These are phyloP conservation scores for Chrysopogon serrulatus DNA, from an alignment of 176 grass and related monocot species.

Conservation along the genomic window DNA sequence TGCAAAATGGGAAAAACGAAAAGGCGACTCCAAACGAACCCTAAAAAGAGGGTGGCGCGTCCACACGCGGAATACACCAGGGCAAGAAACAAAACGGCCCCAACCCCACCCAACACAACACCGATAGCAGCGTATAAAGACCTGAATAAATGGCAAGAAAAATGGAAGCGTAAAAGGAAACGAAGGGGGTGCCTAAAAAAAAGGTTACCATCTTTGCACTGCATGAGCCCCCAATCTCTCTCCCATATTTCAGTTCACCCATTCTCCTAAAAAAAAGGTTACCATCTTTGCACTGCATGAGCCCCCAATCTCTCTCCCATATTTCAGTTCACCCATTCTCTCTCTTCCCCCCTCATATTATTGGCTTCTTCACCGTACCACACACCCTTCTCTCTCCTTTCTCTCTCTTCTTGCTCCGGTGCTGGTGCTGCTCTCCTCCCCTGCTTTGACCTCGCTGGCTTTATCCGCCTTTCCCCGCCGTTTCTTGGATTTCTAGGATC, in stretches of 20 bases:
- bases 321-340: neutral
- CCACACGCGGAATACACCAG: neutral
- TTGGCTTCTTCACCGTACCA: neutral
- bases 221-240: neutral
- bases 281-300: conserved; percentile 40
- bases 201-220: conserved; percentile 49
- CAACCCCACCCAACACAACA: neutral
- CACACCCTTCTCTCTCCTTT: neutral
- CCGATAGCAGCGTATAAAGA: neutral
- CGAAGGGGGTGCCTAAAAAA: neutral
- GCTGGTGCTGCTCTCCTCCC: neutral
- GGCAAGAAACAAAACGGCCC: neutral
- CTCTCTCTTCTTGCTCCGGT: neutral
- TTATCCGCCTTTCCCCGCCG: conserved; percentile 30
- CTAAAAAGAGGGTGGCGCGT: neutral
- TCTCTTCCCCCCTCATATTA: neutral
- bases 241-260: neutral
- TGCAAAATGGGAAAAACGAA: neutral
- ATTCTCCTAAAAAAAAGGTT: conserved; percentile 16
- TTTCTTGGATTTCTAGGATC: conserved; percentile 47
- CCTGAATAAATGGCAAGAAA: conserved; percentile 38
- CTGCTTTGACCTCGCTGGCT: conserved; percentile 46
- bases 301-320: neutral
- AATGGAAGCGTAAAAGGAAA: conserved; percentile 26
- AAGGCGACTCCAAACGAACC: neutral